Conservation (phyloP, 192 early-diverging fungal species). For the Kappamyces sp. region DNA sequence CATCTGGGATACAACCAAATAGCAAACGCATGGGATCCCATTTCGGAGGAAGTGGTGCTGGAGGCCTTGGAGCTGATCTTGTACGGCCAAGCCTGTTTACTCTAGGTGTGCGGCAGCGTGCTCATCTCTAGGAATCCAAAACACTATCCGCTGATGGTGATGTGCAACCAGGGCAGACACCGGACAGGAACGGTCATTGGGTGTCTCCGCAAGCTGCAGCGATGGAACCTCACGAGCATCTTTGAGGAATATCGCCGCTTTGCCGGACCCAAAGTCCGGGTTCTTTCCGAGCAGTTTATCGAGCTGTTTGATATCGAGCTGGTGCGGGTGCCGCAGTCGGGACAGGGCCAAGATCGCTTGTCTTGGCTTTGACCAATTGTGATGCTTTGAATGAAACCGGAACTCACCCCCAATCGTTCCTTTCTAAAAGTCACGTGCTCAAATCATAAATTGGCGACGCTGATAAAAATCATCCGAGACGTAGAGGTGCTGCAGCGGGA, state of each 20-base stretch:
- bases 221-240: slow-evolving; percentile 97
- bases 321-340: slow-evolving; percentile 41
- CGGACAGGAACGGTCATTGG: slow-evolving; percentile 96
- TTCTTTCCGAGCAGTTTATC: slow-evolving; percentile 82
- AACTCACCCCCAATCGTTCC: too few relatives aligned
- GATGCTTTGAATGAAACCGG: not conserved
- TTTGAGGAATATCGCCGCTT: slow-evolving; percentile 97
- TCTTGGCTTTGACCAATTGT: slow-evolving; percentile 10
- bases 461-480: too few relatives aligned
- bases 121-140: slow-evolving; percentile 78
- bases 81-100: slow-evolving; percentile 44
- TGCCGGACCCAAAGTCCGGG: slow-evolving; percentile 91
- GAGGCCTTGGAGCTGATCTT: slow-evolving; percentile 75
- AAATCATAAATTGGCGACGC: too few relatives aligned
- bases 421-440: too few relatives aligned
- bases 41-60: slow-evolving; percentile 91
- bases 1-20: slow-evolving; percentile 81
- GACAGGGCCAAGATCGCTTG: too few relatives aligned
- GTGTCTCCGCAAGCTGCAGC: slow-evolving; percentile 93
- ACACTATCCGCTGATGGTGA: slow-evolving; percentile 93
- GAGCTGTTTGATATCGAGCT: slow-evolving; percentile 95
- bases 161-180: slow-evolving; percentile 97
- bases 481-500: too few relatives aligned
- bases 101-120: slow-evolving; percentile 78
- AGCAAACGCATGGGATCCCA: slow-evolving; percentile 92